Evolutionary conservation across 2,329 filamentous ascomycete species (phyloP), one percentile per base, ranked within the genome.

Genomic region (Phoma sp.): DNA sequence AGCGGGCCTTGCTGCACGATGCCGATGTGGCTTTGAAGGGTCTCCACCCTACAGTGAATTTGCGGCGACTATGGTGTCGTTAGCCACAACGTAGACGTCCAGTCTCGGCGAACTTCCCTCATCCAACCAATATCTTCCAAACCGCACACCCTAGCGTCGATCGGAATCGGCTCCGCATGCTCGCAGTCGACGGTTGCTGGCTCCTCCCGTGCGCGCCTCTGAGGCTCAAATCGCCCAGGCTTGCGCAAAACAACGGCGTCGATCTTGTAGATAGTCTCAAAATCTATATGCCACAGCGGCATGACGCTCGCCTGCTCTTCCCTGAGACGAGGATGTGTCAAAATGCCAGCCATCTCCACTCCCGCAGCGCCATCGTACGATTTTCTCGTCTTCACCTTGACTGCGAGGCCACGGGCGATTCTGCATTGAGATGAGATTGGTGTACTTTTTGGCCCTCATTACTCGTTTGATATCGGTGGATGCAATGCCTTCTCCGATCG

Each of bases 191-290:
- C 25, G 40, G 39, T 8, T 21, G 48, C 41, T 3, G 39, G 38
- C 35, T 35, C 41, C 39, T 31, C 24, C 39, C 41, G 35, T 27
- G 33, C 10, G 40, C 32, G 17, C 39, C 48, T 39, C 21, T 39
- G 48, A 40, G 41, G 33, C 48, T 51, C 33, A 51, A 39, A 3
- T 33, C 40, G 41, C 40, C 39, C 35, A 39, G 25, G 22, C 48
- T 45, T 27, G 27, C 19, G 35, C 41, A 39, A 51, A 44, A 39
- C 48, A 39, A 44, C 41, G 48, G 48, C 35, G 48, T 31, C n/a
- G 35, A 45, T 39, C 40, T 25, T 25, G 48, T 24, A 35, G 7
- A 35, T n/a, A 21, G 22, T n/a, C 35, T 27, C 27, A 33, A 39
- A 45, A 15, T 40, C 27, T 43, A 45, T 51, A 40, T 21, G 44